phyloP scores from a whole-genome alignment of 805 yeast species.

The Ogataea philodendri region DNA sequence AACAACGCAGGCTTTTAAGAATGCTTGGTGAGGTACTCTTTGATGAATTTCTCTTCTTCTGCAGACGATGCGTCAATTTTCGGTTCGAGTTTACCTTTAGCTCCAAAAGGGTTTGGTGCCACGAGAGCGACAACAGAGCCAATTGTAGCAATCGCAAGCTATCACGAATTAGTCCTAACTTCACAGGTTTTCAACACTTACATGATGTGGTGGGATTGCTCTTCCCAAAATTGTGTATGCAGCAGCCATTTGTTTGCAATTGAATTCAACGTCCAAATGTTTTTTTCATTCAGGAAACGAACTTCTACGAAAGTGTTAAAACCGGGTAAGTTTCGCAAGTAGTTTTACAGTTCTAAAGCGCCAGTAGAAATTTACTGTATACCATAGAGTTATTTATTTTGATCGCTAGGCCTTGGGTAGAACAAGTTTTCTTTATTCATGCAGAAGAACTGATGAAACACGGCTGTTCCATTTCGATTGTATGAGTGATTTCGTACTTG shows the following conservation, averaged over 20 bases:
- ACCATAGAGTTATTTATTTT: too few species aligned
- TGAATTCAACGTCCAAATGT: neutral
- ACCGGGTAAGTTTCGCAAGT: constrained; percentile 1
- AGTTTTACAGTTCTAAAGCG: too few species aligned
- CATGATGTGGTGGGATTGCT: constrained; percentile 78
- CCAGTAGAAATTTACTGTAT: too few species aligned
- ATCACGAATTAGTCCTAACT: neutral
- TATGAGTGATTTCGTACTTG: too few species aligned
- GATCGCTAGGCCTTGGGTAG: too few species aligned
- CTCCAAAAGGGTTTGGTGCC: constrained; percentile 73
- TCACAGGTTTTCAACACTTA: too few species aligned
- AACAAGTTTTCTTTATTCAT: too few species aligned
- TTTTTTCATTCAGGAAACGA: neutral
- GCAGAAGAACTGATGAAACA: too few species aligned
- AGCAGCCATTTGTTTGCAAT: constrained; percentile 58
- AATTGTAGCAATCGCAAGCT: constrained; percentile 80
- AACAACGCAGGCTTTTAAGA: constrained; percentile 1
- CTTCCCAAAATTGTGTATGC: constrained; percentile 84
- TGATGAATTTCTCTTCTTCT: constrained; percentile 87
- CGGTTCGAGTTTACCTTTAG: constrained; percentile 58
- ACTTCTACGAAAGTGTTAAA: too few species aligned
- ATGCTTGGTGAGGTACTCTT: constrained; percentile 57
- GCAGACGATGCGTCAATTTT: constrained; percentile 72
- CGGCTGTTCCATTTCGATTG: too few species aligned
- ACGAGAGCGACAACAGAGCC: constrained; percentile 62